Evolutionary conservation across 2,329 filamentous ascomycete genomes (phyloP).

Genomic region (Diaporthe citriasiana): DNA sequence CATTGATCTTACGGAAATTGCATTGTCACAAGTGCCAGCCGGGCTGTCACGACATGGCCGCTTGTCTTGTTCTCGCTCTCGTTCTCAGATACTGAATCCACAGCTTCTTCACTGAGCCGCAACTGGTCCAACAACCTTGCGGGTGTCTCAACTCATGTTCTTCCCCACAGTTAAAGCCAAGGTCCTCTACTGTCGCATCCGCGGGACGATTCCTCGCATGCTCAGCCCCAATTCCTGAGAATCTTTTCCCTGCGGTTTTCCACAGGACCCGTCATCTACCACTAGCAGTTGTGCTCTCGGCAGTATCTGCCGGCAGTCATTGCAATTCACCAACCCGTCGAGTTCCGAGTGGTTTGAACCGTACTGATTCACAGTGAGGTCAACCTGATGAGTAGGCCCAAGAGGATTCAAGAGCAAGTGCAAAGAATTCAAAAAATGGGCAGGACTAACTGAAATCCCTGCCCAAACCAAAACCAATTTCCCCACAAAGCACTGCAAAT

Average conservation of each 20-base stretch:
- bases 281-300: not conserved
- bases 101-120: not conserved
- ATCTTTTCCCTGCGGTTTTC: not conserved
- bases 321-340: not conserved
- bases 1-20: too few species aligned
- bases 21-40: too few species aligned
- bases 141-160: not conserved
- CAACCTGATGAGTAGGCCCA: not conserved
- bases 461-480: not conserved
- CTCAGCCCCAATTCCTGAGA: slow-evolving; percentile 23
- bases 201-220: slow-evolving; percentile 20
- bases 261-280: not conserved
- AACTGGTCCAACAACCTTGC: not conserved
- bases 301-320: not conserved
- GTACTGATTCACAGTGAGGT: not conserved
- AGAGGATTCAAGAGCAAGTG: not conserved
- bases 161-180: slow-evolving; percentile 4
- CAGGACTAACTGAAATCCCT: not conserved
- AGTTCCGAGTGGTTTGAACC: not conserved
- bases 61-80: not conserved
- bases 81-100: not conserved
- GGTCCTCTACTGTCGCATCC: not conserved
- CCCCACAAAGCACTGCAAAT: not conserved
- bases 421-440: not conserved
- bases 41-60: not conserved